Evolutionary conservation across 139 green algal genomes (phyloP), one percentile per base, ranked within the genome.

Genomic region (Trebouxia sp.): DNA sequence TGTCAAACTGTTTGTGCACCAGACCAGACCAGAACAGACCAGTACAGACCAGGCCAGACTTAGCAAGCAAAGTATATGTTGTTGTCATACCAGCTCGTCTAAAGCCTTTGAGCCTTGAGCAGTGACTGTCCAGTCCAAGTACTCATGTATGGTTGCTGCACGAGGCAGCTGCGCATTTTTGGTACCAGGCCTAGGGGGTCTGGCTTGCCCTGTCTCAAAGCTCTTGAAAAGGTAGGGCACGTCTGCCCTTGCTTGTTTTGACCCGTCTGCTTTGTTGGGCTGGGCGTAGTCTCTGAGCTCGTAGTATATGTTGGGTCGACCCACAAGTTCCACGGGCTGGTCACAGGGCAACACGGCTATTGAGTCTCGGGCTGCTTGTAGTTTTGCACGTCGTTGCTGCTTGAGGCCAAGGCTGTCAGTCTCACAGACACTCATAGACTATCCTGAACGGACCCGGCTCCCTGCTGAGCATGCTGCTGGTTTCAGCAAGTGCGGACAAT

Each of bases 41-140:
- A 58, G 24, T 39, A 50, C 67, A 48, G 37, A 17, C 62, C 62
- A n/a, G n/a, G n/a, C n/a, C n/a, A n/a, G n/a, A n/a, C n/a, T n/a
- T n/a, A n/a, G n/a, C n/a, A n/a, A n/a, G n/a, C n/a, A n/a, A n/a
- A n/a, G n/a, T n/a, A n/a, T n/a, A n/a, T n/a, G n/a, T n/a, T n/a
- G n/a, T n/a, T n/a, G n/a, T n/a, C 62, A 24, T 41, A 72, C 62
- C 62, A 72, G 62, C 62, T 72, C 62, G 28, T 72, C 62, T 45
- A 72, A 26, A 42, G 62, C 62, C 11, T 72, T 32, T 15, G 62
- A 72, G 32, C 90, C 85, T 45, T 89, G 85, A 6, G 90, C 92
- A 3, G 94, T 96, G 14, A 97, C 89, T 5, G 95, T 98, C 95
- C 95, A 98, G 84, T 98, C 92, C 26, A 98, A 88, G 85, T 97